These are phyloP conservation scores for Claviceps sp. DNA, from an alignment of 2,329 filamentous ascomycete species.

Conservation along the genomic window DNA sequence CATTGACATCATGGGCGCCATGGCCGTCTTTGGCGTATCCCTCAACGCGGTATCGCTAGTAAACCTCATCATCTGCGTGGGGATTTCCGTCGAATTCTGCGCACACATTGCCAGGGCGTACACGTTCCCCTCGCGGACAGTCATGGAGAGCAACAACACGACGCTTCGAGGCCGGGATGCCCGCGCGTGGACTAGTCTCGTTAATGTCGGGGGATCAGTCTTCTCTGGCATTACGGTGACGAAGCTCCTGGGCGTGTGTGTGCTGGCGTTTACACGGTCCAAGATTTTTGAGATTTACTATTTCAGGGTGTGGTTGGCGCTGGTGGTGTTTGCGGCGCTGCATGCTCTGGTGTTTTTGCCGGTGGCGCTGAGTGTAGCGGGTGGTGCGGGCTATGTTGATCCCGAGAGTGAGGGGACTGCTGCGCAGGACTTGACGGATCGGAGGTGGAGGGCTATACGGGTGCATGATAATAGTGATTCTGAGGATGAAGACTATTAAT, in stretches of 20 bases:
- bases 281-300: conserved; percentile 99
- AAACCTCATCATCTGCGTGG: conserved; percentile 93
- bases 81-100: conserved; percentile 94
- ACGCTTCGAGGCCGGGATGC: conserved; percentile 73
- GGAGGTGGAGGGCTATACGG: conserved; percentile 64
- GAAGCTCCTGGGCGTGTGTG: conserved; percentile 81
- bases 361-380: conserved; percentile 72
- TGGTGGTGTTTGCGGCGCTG: conserved; percentile 77
- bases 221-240: conserved; percentile 95
- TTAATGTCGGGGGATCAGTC: conserved; percentile 88
- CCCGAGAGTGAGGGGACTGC: conserved; percentile 77
- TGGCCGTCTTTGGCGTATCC: conserved; percentile 79
- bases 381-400: conserved; percentile 79
- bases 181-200: conserved; percentile 80
- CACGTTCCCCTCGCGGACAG: conserved; percentile 73
- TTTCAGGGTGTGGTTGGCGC: conserved; percentile 87
- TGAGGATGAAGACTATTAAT: conserved; percentile 45
- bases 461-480: conserved; percentile 65
- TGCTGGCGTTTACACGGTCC: conserved; percentile 85
- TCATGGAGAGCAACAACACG: conserved; percentile 65
- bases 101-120: conserved; percentile 93
- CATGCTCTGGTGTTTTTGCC: conserved; percentile 89
- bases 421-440: conserved; percentile 73
- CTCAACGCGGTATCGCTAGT: conserved; percentile 92
- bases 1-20: conserved; percentile 85